A percentile compares a stretch with the other conserved stretches of the same genome.
Evolutionary conservation across 345 rosid genomes (phyloP).

Genomic region (Euphorbia tirucalli): DNA sequence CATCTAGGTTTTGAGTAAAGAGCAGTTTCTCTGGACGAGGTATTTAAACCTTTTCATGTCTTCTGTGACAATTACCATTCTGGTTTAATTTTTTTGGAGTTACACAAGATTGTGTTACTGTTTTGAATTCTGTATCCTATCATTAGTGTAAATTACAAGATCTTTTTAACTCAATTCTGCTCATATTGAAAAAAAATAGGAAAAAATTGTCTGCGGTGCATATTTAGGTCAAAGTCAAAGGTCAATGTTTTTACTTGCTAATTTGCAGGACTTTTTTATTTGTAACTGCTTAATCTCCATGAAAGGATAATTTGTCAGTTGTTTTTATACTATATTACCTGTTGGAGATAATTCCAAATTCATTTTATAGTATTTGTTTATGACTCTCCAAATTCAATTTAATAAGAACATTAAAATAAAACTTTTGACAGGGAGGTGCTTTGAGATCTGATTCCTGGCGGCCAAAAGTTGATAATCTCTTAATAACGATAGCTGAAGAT

Average conservation of each 20-base stretch:
- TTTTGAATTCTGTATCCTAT: background rate
- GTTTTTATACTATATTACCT: background rate
- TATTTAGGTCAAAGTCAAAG: background rate
- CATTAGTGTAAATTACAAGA: background rate
- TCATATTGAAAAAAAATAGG: background rate
- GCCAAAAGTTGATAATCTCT: slow-evolving; percentile 51
- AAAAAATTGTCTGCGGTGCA: background rate
- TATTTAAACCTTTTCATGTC: background rate
- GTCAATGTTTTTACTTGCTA: background rate
- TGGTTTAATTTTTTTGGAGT: background rate
- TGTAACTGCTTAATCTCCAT: background rate
- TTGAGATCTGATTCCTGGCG: slow-evolving; percentile 66
- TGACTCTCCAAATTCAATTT: background rate
- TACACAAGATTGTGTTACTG: background rate
- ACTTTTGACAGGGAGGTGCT: slow-evolving; percentile 61
- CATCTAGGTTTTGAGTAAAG: background rate
- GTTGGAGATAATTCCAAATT: background rate
- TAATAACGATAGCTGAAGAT: slow-evolving; percentile 54
- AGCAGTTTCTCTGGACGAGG: background rate
- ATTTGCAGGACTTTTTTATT: background rate
- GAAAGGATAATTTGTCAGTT: background rate
- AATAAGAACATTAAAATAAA: background rate
- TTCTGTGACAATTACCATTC: background rate
- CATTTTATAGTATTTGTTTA: background rate
- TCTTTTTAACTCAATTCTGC: background rate